Evolutionary conservation across 2,329 filamentous ascomycete species (phyloP), one percentile per base, ranked within the genome.

Genomic region (Colletotrichum aenigma): DNA sequence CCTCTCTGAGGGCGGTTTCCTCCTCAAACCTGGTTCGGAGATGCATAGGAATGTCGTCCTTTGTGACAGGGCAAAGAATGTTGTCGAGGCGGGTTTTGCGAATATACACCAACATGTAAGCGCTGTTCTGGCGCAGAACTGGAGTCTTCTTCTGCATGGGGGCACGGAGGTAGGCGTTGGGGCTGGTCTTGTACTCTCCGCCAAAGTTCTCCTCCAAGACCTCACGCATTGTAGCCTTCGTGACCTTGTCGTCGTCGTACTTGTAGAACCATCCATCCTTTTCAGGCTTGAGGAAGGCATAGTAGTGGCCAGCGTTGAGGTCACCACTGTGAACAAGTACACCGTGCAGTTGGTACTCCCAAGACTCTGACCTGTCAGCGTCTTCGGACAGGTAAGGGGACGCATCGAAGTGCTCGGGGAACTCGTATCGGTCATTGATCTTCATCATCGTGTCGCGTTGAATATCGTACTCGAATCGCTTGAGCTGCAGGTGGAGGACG

Each of bases 91-190:
- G 92, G 67, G 93, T 94, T 83, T 98, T 95, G 61, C 97, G 93
- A 78, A 99, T 95, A 82, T 99, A 99, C 3, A 99, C 97, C 88
- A 99, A 86, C 97, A 99, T 99, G 88, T 99, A 99, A 7, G 97
- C 97, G 83, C 96, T 99, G 85, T 93, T 93, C 76, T 92, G 91
- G 70, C 92, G 89, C 85, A 93, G 90, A 80, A 92, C 84, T 2
- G 91, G 90, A 5, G 87, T 84, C 81, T 90, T 90, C 83, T 91
- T 92, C 66, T 89, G 87, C n/a, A 86, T 80, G 4, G 86, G 83
- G 4, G 86, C 81, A n/a, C 88, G 88, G 15, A 86, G 79, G 13
- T 58, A 61, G 56, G 85, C 85, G 12, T 88, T 87, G 70, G 88
- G 88, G 2, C 88, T 84, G 7, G 87, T 84, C 32, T 86, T 88